Evolutionary conservation across 2,329 filamentous ascomycete species (phyloP).

Genomic region (Capronia americana): DNA sequence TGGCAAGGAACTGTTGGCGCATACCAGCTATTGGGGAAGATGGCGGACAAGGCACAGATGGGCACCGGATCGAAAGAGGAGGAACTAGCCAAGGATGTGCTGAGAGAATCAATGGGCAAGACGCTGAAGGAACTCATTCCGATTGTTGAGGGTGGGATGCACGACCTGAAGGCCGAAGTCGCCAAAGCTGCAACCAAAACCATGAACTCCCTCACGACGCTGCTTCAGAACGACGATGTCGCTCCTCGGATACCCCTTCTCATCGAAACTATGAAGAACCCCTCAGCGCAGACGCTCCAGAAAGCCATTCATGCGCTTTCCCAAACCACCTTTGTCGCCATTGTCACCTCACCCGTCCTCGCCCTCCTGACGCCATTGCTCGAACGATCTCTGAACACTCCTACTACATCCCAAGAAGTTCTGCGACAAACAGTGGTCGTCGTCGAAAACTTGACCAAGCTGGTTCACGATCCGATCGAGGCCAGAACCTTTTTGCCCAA

Average conservation of each 20-base stretch:
- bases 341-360: slow-evolving; percentile 93
- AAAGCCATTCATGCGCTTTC: slow-evolving; percentile 97
- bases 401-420: slow-evolving; percentile 89
- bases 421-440: slow-evolving; percentile 95
- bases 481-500: slow-evolving; percentile 94
- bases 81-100: slow-evolving; percentile 83
- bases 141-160: slow-evolving; percentile 90
- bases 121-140: slow-evolving; percentile 87
- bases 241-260: slow-evolving; percentile 88
- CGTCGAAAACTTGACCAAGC: slow-evolving; percentile 95
- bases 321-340: slow-evolving; percentile 96
- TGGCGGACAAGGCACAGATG: slow-evolving; percentile 94
- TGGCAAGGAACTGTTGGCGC: slow-evolving; percentile 96
- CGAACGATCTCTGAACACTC: slow-evolving; percentile 91
- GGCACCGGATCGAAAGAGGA: slow-evolving; percentile 83
- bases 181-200: slow-evolving; percentile 87
- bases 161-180: slow-evolving; percentile 88
- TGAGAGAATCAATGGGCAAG: slow-evolving; percentile 88
- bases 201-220: slow-evolving; percentile 86
- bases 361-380: slow-evolving; percentile 93
- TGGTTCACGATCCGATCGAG: slow-evolving; percentile 95
- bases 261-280: slow-evolving; percentile 93
- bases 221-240: slow-evolving; percentile 97
- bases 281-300: slow-evolving; percentile 83
- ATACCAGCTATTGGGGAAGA: slow-evolving; percentile 81